phyloP scores from a whole-genome alignment of 805 yeast species.

The Wickerhamomyces subpelliculosus region DNA sequence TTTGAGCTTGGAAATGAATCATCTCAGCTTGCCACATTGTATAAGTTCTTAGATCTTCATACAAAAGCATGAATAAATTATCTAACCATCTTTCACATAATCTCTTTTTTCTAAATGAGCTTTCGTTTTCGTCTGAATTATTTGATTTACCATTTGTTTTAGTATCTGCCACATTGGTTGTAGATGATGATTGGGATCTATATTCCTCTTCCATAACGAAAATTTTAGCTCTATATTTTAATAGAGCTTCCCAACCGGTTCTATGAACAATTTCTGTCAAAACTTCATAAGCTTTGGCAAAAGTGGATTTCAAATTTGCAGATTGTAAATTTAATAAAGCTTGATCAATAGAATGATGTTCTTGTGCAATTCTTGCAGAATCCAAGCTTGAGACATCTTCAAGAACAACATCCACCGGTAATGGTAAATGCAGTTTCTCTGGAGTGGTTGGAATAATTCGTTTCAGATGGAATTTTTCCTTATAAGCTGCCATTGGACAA shows the following conservation, averaged over 20 bases:
- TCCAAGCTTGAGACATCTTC: slow-evolving; percentile 64
- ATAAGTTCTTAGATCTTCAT: slow-evolving; percentile 72
- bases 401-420: slow-evolving; percentile 67
- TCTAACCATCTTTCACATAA: slow-evolving; percentile 73
- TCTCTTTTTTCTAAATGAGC: slow-evolving; percentile 55
- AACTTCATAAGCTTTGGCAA: slow-evolving; percentile 50
- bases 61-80: slow-evolving; percentile 58
- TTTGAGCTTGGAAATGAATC: slow-evolving; percentile 84
- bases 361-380: slow-evolving; percentile 56
- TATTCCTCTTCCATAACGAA: slow-evolving; percentile 68
- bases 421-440: slow-evolving; percentile 62
- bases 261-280: slow-evolving; percentile 58
- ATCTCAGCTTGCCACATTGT: slow-evolving; percentile 92
- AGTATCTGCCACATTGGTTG: slow-evolving; percentile 3
- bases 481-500: slow-evolving; percentile 70
- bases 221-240: slow-evolving; percentile 51
- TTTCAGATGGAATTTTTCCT: slow-evolving; percentile 56
- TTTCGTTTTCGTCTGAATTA: slow-evolving; percentile 8
- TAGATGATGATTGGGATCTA: slow-evolving; percentile 26
- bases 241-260: slow-evolving; percentile 67
- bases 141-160: slow-evolving; percentile 1
- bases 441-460: slow-evolving; percentile 48
- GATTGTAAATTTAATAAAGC: slow-evolving; percentile 59
- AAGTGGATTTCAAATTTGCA: slow-evolving; percentile 54
- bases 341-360: slow-evolving; percentile 61